phyloP scores from a whole-genome alignment of 768 basidiomycete genomes.

The Boletus subcaerulescens region DNA sequence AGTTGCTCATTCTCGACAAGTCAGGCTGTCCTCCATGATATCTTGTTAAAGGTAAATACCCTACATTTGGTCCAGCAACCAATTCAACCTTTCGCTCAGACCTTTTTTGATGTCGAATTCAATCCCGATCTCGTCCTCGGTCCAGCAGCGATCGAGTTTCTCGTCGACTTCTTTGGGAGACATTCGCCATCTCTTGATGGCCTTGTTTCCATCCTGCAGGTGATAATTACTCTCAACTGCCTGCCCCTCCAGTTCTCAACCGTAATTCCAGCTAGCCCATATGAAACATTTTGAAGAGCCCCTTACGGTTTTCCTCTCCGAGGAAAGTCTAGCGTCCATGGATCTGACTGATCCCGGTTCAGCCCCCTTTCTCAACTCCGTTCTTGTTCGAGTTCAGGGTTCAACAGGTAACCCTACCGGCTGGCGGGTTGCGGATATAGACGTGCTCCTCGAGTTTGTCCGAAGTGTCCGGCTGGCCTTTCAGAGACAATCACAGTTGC shows the following conservation, averaged over 20 bases:
- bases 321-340: slow-evolving; percentile 1
- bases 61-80: not conserved
- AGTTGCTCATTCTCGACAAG: slow-evolving; percentile 51
- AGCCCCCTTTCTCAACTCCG: slow-evolving; percentile 35
- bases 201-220: slow-evolving; percentile 60
- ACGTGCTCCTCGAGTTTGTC: slow-evolving; percentile 34
- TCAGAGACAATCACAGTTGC: slow-evolving; percentile 25
- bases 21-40: slow-evolving; percentile 44
- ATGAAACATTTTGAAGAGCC: slow-evolving; percentile 73
- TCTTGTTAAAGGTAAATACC: slow-evolving; percentile 50
- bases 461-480: slow-evolving; percentile 39
- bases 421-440: slow-evolving; percentile 28
- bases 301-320: slow-evolving; percentile 36
- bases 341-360: slow-evolving; percentile 21
- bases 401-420: slow-evolving; percentile 17
- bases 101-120: slow-evolving; percentile 63
- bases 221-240: slow-evolving; percentile 23
- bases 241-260: not conserved
- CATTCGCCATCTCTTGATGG: slow-evolving; percentile 57
- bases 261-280: slow-evolving; percentile 48
- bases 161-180: slow-evolving; percentile 56
- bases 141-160: slow-evolving; percentile 49
- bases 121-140: slow-evolving; percentile 62
- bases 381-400: slow-evolving; percentile 36
- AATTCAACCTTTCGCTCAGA: slow-evolving; percentile 32